Evolutionary conservation across 2,329 filamentous ascomycete genomes (phyloP).

Genomic region (Apiospora rasikravindrae): DNA sequence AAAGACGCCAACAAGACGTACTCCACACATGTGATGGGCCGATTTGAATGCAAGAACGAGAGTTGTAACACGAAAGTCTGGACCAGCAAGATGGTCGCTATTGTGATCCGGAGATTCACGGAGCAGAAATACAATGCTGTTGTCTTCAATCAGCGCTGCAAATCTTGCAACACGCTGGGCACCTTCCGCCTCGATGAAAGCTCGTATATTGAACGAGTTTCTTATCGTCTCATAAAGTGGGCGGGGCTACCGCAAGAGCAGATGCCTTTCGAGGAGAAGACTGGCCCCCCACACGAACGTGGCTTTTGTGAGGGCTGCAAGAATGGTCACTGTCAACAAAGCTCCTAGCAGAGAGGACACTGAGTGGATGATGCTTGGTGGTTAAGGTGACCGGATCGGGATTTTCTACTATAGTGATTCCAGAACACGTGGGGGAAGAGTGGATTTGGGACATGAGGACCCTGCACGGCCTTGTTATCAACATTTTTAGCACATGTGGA

Average conservation of each 20-base stretch:
- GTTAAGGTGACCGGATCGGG: not conserved
- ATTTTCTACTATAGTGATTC: too few relatives aligned
- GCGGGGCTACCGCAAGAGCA: conserved; percentile 22
- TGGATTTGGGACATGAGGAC: too few relatives aligned
- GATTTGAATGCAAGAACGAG: conserved; percentile 3
- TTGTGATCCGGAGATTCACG: conserved; percentile 29
- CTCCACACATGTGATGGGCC: not conserved
- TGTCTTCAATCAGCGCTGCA: conserved; percentile 35
- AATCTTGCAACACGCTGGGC: conserved; percentile 28
- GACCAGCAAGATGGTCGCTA: conserved; percentile 28
- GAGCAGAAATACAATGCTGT: conserved; percentile 30
- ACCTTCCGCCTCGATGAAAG: conserved; percentile 28
- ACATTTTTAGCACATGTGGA: too few relatives aligned
- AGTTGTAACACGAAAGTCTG: conserved; percentile 19
- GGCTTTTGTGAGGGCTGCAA: not conserved
- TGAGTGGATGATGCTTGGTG: not conserved
- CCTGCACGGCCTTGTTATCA: too few relatives aligned
- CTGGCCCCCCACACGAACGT: conserved; percentile 5
- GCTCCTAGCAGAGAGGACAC: not conserved
- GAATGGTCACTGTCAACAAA: not conserved
- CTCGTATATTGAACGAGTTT: conserved; percentile 33
- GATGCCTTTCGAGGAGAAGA: not conserved
- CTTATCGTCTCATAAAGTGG: conserved; percentile 36
- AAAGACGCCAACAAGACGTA: not conserved
- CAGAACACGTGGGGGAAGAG: too few relatives aligned